Conservation (phyloP, 768 basidiomycete species). For the Tremella yokohamensis region DNA sequence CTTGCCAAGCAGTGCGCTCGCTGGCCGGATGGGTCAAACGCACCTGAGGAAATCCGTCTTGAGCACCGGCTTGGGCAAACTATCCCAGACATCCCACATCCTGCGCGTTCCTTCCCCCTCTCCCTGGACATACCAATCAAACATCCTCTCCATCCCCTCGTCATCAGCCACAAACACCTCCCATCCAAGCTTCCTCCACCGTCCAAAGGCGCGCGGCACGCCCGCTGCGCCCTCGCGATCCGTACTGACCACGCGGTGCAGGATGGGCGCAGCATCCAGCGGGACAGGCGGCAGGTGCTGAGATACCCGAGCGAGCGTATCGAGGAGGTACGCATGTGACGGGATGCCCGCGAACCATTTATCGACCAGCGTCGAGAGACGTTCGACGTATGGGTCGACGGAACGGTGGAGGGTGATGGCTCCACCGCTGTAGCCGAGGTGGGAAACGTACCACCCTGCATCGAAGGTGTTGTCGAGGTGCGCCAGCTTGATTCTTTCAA, state of each 20-base stretch:
- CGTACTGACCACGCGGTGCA: constrained; percentile 5
- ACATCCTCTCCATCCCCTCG: constrained; percentile 1
- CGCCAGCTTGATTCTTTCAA: not conserved
- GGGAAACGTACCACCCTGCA: not conserved
- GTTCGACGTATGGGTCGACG: not conserved
- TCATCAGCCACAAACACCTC: constrained; percentile 1
- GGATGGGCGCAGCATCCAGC: not conserved
- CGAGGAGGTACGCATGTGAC: not conserved
- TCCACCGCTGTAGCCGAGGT: not conserved
- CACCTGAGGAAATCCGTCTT: not conserved
- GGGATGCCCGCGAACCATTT: constrained; percentile 3
- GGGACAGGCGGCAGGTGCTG: not conserved
- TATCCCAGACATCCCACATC: constrained; percentile 6
- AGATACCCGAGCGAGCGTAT: not conserved
- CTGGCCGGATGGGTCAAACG: not conserved
- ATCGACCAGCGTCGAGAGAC: not conserved
- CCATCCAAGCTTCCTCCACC: not conserved
- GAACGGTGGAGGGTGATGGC: not conserved
- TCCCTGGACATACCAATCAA: constrained; percentile 2
- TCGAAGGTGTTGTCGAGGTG: not conserved
- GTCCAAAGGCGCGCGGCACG: not conserved
- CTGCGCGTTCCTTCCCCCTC: not conserved
- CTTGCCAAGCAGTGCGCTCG: not conserved
- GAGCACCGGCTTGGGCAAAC: constrained; percentile 1
- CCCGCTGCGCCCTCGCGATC: not conserved